Conservation (phyloP, 768 basidiomycete species). For the Lentinula sp. region DNA sequence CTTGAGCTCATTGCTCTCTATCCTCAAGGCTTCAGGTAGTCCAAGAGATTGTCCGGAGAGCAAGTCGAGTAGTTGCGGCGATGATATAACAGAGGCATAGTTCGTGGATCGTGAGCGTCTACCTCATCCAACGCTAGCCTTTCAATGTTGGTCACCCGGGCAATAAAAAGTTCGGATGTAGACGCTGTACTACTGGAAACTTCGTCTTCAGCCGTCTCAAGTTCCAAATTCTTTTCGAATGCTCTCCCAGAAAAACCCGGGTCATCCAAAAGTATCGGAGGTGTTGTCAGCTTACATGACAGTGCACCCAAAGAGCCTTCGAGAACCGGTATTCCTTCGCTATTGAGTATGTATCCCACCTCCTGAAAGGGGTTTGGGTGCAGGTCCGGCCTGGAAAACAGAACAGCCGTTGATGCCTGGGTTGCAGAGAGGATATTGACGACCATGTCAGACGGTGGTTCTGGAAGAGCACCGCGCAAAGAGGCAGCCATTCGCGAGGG, state of each 20-base stretch:
- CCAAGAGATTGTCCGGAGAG: neutral
- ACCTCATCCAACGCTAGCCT: neutral
- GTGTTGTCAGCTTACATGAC: slow-evolving; percentile 60
- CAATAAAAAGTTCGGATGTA: slow-evolving; percentile 74
- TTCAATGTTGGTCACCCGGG: slow-evolving; percentile 59
- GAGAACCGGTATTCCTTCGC: slow-evolving; percentile 56
- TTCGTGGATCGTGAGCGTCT: neutral
- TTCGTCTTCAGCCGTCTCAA: neutral
- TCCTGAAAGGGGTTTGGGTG: slow-evolving; percentile 50
- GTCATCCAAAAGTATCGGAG: slow-evolving; percentile 57
- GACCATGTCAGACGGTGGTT: slow-evolving; percentile 48
- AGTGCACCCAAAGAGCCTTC: slow-evolving; percentile 61
- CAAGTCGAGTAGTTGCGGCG: slow-evolving; percentile 4
- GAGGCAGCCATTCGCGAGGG: slow-evolving; percentile 82
- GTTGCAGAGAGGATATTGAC: slow-evolving; percentile 74
- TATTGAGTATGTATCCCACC: slow-evolving; percentile 30
- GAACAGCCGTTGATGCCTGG: slow-evolving; percentile 56
- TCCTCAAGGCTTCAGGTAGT: neutral
- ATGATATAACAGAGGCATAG: slow-evolving; percentile 6
- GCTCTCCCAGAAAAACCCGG: slow-evolving; percentile 28
- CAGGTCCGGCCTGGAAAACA: slow-evolving; percentile 71
- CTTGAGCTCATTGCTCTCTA: neutral
- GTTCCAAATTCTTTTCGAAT: slow-evolving; percentile 5
- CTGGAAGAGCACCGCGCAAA: slow-evolving; percentile 26
- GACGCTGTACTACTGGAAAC: slow-evolving; percentile 13